Base-by-base conservation (phyloP, 2,329 filamentous ascomycete species). In the Hymenoscyphus repandus region DNA sequence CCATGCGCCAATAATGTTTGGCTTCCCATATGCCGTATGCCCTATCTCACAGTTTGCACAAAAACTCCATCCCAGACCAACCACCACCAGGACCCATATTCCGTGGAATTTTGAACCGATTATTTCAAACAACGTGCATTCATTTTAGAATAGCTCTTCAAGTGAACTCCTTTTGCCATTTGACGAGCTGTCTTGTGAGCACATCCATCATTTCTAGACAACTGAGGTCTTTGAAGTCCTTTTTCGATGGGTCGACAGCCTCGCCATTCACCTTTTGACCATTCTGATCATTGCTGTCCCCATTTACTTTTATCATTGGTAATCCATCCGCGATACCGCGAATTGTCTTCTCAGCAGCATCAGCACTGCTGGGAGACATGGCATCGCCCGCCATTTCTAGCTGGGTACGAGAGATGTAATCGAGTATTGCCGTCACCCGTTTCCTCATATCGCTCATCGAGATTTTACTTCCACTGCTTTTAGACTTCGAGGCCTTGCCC, bases 391-490 rank as follows among this genome's bases (percentile, higher is more conserved):
- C 90, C 69, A 95, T 79, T 63, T 96, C 91, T 6, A 95, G 77
- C 67, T 96, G 90, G 51, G 90, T 92, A 58, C 89, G 83, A 3
- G 87, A 85, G 56, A 96, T 96, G 64, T 92, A 96, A 60, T 93
- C 90, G 52, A 95, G 77, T 65, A 96, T 95, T 17, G 81, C 86
- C 3, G 87, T 81, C 5, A 91, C 89, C 9, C 90, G 85, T 57
- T 88, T 82, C 70, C 88, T 89, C 82, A 95, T 90, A 64, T 96
- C 90, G 53, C 85, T 85, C 83, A 95, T 88, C 27, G 84, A 91
- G 51, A 90, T 80, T 66, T 88, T 90, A 58, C 72, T 71, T 45
- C 69, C 64, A 54, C 68, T 69, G 33, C 60, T 59, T 58, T 68
- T 69, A 20, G 58, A 57, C 56, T 60, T 62, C 20, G 51, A 57